Evolutionary conservation across 768 basidiomycete genomes (phyloP).

Genomic region (Serendipita sp.): DNA sequence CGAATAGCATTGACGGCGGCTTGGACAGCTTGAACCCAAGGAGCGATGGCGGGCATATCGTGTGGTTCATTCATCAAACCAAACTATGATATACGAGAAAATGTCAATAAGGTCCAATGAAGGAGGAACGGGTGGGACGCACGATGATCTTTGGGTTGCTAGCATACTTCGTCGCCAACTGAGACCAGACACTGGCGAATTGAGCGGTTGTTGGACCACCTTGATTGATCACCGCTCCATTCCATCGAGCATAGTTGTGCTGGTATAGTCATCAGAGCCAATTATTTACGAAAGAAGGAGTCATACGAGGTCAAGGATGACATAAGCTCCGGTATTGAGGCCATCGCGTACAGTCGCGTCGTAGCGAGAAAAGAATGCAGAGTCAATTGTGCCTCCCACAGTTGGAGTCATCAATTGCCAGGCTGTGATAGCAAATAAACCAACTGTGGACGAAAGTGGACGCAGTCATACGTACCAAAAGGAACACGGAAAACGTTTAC

Average conservation of each 20-base stretch:
- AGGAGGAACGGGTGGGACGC: constrained; percentile 8
- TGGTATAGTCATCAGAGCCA: constrained; percentile 8
- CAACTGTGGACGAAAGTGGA: constrained; percentile 11
- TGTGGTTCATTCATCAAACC: constrained; percentile 36
- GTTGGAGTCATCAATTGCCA: constrained; percentile 38
- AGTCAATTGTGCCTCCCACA: constrained; percentile 31
- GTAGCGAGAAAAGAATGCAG: constrained; percentile 29
- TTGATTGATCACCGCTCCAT: constrained; percentile 25
- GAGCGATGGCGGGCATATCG: constrained; percentile 21
- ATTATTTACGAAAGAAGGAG: background rate
- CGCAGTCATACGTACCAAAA: constrained; percentile 15
- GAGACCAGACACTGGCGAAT: constrained; percentile 26
- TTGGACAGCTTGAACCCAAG: constrained; percentile 18
- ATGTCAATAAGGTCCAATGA: no score
- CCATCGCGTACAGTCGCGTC: constrained; percentile 34
- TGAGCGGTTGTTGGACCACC: constrained; percentile 28
- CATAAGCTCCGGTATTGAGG: constrained; percentile 28
- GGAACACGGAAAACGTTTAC: constrained; percentile 32
- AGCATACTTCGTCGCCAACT: constrained; percentile 25
- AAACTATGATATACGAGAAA: constrained; percentile 8
- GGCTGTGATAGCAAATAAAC: constrained; percentile 17
- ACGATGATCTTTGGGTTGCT: constrained; percentile 23
- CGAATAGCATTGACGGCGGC: constrained; percentile 28
- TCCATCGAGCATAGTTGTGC: constrained; percentile 48
- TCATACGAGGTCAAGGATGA: constrained; percentile 34